Evolutionary conservation across 495 filamentous ascomycete genomes (phyloP).

Genomic region (Collariella sp.): DNA sequence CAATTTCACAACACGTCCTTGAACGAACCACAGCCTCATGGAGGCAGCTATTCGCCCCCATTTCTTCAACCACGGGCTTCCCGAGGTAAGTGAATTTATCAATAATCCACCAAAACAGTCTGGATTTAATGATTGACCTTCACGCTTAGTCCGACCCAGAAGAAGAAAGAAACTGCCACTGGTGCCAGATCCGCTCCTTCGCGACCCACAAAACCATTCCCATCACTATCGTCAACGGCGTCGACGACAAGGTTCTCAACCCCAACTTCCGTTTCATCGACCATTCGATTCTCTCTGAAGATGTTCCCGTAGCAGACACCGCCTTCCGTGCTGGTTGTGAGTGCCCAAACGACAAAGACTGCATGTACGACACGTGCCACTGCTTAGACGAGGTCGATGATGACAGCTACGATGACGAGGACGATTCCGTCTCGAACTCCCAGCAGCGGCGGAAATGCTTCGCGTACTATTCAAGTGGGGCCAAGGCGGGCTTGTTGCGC

Average conservation of each 20-base stretch:
- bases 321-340: constrained; percentile 50
- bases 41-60: constrained; percentile 30
- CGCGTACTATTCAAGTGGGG: constrained; percentile 38
- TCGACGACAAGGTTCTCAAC: constrained; percentile 33
- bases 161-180: constrained; percentile 37
- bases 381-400: constrained; percentile 46
- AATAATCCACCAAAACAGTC: not conserved
- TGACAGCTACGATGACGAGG: constrained; percentile 25
- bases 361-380: constrained; percentile 40
- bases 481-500: constrained; percentile 36
- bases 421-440: constrained; percentile 3
- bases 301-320: constrained; percentile 37
- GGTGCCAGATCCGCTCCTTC: constrained; percentile 44
- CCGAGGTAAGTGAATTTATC: constrained; percentile 20
- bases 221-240: constrained; percentile 42
- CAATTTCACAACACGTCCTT: too few species aligned
- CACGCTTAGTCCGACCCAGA: constrained; percentile 16
- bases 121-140: not conserved
- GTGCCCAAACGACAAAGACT: constrained; percentile 39
- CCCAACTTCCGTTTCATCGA: constrained; percentile 49
- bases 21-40: too few species aligned
- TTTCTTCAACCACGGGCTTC: constrained; percentile 35
- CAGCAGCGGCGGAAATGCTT: constrained; percentile 24
- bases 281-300: constrained; percentile 33
- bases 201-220: constrained; percentile 31